Percentiles rank a stretch among this genome's conserved stretches.
Evolutionary conservation across 2,329 filamentous ascomycete species (phyloP).

Genomic region (Stagonosporopsis rhizophila): DNA sequence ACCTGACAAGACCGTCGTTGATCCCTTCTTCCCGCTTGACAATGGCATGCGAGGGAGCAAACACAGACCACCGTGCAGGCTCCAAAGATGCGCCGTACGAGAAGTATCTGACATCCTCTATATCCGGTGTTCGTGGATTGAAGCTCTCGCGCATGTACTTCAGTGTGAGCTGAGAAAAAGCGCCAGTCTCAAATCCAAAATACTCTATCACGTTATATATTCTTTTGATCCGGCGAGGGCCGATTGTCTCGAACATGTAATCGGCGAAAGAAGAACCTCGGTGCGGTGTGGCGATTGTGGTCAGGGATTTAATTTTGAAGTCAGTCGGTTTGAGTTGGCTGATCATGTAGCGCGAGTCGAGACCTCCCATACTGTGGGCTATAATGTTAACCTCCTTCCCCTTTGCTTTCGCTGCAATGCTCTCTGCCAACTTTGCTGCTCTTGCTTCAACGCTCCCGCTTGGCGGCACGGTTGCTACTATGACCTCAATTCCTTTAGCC

Average conservation of each 20-base stretch:
- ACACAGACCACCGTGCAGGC: slow-evolving; percentile 64
- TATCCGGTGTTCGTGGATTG: slow-evolving; percentile 65
- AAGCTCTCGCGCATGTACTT: slow-evolving; percentile 65
- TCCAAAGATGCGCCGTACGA: slow-evolving; percentile 68
- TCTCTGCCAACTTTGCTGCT: slow-evolving; percentile 60
- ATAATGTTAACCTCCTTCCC: slow-evolving; percentile 70
- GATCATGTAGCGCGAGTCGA: slow-evolving; percentile 71
- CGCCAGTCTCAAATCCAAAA: slow-evolving; percentile 64
- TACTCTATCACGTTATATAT: slow-evolving; percentile 63
- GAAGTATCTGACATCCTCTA: slow-evolving; percentile 64
- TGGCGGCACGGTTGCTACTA: slow-evolving; percentile 65
- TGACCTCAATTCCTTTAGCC: slow-evolving; percentile 65
- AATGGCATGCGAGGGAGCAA: slow-evolving; percentile 63
- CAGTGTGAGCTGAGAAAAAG: slow-evolving; percentile 67
- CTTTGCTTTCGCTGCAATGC: slow-evolving; percentile 60
- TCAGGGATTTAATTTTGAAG: slow-evolving; percentile 77
- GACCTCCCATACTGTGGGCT: slow-evolving; percentile 68
- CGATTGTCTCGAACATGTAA: slow-evolving; percentile 65
- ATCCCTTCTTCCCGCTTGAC: slow-evolving; percentile 62
- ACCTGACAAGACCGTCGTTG: slow-evolving; percentile 70
- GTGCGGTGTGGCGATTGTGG: slow-evolving; percentile 69
- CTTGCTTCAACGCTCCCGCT: slow-evolving; percentile 66
- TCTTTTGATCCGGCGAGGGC: slow-evolving; percentile 61
- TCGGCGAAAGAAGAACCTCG: slow-evolving; percentile 68
- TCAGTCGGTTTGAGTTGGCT: slow-evolving; percentile 64